These are phyloP conservation scores for Colletotrichum sp. DNA, from an alignment of 2,329 filamentous ascomycete genomes.

Conservation along the genomic window DNA sequence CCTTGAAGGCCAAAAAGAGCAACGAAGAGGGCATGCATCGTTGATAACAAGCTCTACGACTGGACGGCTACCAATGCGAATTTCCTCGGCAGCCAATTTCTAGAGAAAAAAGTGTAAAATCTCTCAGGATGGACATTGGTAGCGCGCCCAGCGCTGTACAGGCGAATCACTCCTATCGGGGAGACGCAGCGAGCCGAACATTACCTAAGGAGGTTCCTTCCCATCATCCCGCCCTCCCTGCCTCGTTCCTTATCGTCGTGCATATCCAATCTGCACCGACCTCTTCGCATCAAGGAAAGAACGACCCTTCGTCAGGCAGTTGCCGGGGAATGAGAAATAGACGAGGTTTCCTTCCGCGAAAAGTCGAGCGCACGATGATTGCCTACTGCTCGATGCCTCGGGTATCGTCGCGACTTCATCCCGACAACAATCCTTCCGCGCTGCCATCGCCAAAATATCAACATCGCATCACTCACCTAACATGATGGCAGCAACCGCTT, in stretches of 20 bases:
- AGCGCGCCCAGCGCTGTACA: background rate
- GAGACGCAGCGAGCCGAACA: background rate
- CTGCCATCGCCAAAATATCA: background rate
- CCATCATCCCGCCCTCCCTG: background rate
- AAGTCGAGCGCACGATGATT: background rate
- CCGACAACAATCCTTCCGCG: background rate
- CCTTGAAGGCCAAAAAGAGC: background rate
- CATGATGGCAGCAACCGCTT: background rate
- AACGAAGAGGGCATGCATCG: background rate
- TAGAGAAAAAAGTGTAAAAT: background rate
- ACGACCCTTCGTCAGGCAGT: background rate
- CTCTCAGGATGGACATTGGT: background rate
- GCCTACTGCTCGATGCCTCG: background rate
- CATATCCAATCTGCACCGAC: background rate
- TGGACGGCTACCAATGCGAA: fast-evolving
- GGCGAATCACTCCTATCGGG: background rate
- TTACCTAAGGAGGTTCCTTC: background rate
- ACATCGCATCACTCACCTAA: background rate
- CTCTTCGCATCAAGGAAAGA: background rate
- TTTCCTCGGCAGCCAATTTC: fast-evolving
- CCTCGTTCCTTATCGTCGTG: background rate
- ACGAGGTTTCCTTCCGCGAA: background rate
- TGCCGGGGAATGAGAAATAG: background rate
- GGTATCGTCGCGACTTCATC: background rate
- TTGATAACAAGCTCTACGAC: background rate